Evolutionary conservation across 305 asterid species (phyloP).

Genomic region (Solanum hybrid): DNA sequence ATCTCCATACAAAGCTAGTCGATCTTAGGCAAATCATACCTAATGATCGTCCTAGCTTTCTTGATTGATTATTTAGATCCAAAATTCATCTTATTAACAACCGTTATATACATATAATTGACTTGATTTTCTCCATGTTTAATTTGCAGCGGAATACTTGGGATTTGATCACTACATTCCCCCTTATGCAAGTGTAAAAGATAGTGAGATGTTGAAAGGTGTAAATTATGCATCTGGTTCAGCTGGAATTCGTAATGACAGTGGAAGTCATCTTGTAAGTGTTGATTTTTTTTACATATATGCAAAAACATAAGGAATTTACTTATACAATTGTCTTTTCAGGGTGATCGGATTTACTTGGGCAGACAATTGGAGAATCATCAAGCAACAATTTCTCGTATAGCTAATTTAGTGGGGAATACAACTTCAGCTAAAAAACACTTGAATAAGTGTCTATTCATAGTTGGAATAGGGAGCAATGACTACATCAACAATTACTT

Average conservation of each 20-base stretch:
- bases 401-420: background rate
- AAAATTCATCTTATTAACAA: background rate
- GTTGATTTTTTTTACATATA: background rate
- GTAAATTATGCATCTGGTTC: conserved; percentile 56
- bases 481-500: conserved; percentile 22
- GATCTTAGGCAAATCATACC: background rate
- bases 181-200: conserved; percentile 24
- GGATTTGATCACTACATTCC: conserved; percentile 29
- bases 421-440: conserved; percentile 2
- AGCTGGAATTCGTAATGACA: conserved; percentile 32
- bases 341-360: conserved; percentile 31
- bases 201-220: conserved; percentile 22
- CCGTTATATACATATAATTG: background rate
- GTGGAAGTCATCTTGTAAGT: conserved; percentile 23
- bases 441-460: conserved; percentile 29
- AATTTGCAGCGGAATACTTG: conserved; percentile 29
- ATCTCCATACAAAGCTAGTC: background rate
- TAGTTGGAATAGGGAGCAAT: conserved; percentile 33
- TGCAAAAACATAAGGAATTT: background rate
- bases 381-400: background rate
- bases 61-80: background rate
- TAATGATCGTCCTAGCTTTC: background rate
- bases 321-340: background rate
- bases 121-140: conserved; percentile 1
- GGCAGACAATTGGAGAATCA: conserved; percentile 28